Evolutionary conservation across 164 flowering plant genomes (phyloP).

Genomic region (Annona cherimola): DNA sequence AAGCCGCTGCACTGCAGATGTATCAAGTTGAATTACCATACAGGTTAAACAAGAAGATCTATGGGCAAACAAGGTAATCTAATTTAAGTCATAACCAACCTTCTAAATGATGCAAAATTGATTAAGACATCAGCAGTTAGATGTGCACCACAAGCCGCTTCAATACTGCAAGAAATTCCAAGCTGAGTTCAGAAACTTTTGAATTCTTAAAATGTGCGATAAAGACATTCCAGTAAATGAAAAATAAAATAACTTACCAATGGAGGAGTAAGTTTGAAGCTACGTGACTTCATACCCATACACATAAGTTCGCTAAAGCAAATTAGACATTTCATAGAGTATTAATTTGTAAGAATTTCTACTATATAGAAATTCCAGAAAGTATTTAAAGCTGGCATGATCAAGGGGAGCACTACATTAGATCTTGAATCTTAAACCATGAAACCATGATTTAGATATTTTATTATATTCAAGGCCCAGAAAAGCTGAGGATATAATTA

Average conservation of each 20-base stretch:
- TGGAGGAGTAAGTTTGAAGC: neutral
- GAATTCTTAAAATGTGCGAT: neutral
- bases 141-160: conserved; percentile 91
- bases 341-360: neutral
- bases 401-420: neutral
- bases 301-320: neutral
- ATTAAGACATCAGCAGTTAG: conserved; percentile 99
- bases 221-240: no score
- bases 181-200: neutral
- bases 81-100: conserved; percentile 32
- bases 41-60: neutral
- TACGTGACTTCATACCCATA: neutral
- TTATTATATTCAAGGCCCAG: neutral
- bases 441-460: neutral
- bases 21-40: conserved; percentile 6
- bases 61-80: neutral
- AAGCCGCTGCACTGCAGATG: conserved; percentile 85
- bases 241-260: neutral
- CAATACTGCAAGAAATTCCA: conserved; percentile 53
- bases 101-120: conserved; percentile 93
- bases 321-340: neutral
- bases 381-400: neutral
- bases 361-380: neutral
- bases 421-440: neutral
- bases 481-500: no score